phyloP scores from a whole-genome alignment of 139 green algal species.

The Pleodorina starrii region DNA sequence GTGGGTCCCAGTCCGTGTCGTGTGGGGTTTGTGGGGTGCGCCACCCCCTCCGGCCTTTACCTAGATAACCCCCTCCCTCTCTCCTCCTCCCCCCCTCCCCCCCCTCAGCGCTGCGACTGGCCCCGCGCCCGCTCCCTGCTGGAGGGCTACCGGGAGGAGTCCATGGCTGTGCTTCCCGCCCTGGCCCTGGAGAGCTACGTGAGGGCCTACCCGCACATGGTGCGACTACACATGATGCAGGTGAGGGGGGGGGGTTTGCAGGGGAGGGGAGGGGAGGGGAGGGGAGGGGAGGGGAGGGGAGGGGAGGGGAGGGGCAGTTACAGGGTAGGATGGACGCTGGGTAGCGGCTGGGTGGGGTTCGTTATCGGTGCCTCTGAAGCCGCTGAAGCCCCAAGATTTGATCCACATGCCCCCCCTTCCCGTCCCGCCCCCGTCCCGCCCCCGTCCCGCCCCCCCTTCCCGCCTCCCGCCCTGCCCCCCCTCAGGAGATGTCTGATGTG shows the following conservation, averaged over 20 bases:
- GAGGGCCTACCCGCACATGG: conserved; percentile 90
- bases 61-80: neutral
- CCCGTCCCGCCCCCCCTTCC: neutral
- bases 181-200: conserved; percentile 88
- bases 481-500: conserved; percentile 62
- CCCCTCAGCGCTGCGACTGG: conserved; percentile 21
- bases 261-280: neutral
- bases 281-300: too few relatives aligned
- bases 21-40: too few relatives aligned
- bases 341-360: too few relatives aligned
- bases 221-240: conserved; percentile 91
- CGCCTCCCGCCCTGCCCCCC: too few relatives aligned
- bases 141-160: conserved; percentile 55
- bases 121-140: neutral
- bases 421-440: too few relatives aligned
- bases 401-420: too few relatives aligned
- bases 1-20: too few relatives aligned
- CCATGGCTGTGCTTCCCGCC: conserved; percentile 84
- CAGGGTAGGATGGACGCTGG: too few relatives aligned
- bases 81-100: neutral
- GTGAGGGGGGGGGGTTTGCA: conserved; percentile 64
- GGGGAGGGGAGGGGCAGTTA: too few relatives aligned
- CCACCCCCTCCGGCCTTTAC: too few relatives aligned
- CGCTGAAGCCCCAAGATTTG: too few relatives aligned
- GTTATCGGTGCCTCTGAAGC: too few relatives aligned